phyloP scores from a whole-genome alignment of 768 basidiomycete species.

The Leucogyrophana mollusca region DNA sequence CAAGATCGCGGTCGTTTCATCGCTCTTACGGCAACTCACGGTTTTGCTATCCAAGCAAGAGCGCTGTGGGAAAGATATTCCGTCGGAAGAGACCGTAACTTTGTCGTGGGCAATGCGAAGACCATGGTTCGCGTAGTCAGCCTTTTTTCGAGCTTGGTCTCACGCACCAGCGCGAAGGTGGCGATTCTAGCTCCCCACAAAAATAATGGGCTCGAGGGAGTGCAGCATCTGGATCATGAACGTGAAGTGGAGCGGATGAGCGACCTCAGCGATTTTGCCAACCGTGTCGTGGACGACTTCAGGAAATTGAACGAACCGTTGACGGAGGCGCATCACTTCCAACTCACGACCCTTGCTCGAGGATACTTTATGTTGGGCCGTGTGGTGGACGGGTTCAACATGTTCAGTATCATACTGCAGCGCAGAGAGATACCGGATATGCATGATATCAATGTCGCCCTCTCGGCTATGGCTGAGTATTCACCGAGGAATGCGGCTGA shows the following conservation, averaged over 20 bases:
- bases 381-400: constrained; percentile 43
- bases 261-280: constrained; percentile 39
- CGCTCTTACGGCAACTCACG: constrained; percentile 39
- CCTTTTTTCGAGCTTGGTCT: constrained; percentile 32
- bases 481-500: constrained; percentile 44
- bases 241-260: constrained; percentile 11
- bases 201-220: background rate
- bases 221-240: constrained; percentile 1
- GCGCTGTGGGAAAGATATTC: constrained; percentile 59
- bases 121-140: constrained; percentile 44
- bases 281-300: constrained; percentile 46
- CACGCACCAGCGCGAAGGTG: constrained; percentile 15
- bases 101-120: constrained; percentile 44
- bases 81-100: constrained; percentile 35
- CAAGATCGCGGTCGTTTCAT: constrained; percentile 52
- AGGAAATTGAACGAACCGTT: constrained; percentile 44
- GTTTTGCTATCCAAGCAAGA: constrained; percentile 48
- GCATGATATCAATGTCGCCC: constrained; percentile 63
- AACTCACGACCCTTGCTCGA: constrained; percentile 61
- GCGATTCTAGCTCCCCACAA: background rate
- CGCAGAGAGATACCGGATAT: constrained; percentile 57
- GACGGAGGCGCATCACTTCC: constrained; percentile 42
- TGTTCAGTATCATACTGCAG: constrained; percentile 44
- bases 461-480: constrained; percentile 51
- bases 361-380: constrained; percentile 58